Evolutionary conservation across 345 rosid species (phyloP), one percentile per base, ranked within the genome.

Genomic region (Salix udensis): DNA sequence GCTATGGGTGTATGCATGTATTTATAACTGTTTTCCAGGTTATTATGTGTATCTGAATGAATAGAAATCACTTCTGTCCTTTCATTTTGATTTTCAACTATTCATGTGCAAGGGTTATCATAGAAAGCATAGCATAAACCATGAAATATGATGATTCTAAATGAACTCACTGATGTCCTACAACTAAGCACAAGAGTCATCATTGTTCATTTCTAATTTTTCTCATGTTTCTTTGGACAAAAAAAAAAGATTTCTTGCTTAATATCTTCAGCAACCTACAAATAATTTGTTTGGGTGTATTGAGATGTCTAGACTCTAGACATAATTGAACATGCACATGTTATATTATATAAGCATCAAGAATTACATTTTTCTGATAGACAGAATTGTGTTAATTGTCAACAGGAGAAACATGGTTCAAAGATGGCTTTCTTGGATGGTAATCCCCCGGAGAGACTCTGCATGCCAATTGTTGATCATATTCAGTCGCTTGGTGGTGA

Each of bases 361-460:
- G 71, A 39, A 74, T 58, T 19, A 23, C 55, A 23, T 24, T n/a
- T 70, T 42, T 19, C 18, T 68, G 34, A 39, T 39, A 67, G 67
- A 70, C 26, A 21, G 36, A 36, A 69, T 6, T 77, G 37, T 70
- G 50, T 66, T 24, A 40, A 77, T 18, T 11, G 46, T 72, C 74
- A 68, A 87, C 89, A 94, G 98, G 98, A 93, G 84, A 95, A 95
- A 77, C 90, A 95, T 84, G 98, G 98, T 71, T 95, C 98, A 19
- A 95, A 95, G 85, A 93, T 95, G 94, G 98, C 98, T 65, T 95
- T 95, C 81, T 89, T 95, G 82, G 98, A 95, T 88, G 98, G 97
- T 67, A 95, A 89, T 77, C 98, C 98, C 58, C 97, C 97, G 1
- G 97, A 95, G 86, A 90, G 98, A 81, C 98, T 92, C 52, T 92